These are phyloP conservation scores for Avena sativa DNA, from an alignment of 176 grass and related monocot genomes.

Conservation along the genomic window DNA sequence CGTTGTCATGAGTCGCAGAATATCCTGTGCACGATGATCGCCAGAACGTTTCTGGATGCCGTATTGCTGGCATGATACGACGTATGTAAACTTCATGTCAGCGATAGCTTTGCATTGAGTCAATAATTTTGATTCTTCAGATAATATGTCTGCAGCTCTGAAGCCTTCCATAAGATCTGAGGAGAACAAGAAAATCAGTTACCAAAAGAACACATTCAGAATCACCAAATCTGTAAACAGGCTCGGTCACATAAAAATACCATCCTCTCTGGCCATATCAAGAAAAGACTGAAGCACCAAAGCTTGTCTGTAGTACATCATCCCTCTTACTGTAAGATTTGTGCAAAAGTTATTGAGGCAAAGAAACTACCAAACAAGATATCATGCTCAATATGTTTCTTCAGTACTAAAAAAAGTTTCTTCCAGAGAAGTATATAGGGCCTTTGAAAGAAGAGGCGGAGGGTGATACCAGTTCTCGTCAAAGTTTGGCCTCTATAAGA, in stretches of 20 bases:
- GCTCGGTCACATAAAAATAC: slow-evolving; percentile 44
- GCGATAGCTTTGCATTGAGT: slow-evolving; percentile 92
- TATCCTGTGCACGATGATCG: slow-evolving; percentile 79
- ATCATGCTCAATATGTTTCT: background rate
- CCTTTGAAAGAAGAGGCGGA: slow-evolving; percentile 13
- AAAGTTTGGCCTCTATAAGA: slow-evolving; percentile 97
- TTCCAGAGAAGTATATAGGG: background rate
- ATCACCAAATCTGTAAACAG: slow-evolving; percentile 32
- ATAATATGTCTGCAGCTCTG: slow-evolving; percentile 68
- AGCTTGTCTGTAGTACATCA: slow-evolving; percentile 99
- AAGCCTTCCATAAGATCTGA: slow-evolving; percentile 96
- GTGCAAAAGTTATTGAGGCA: slow-evolving; percentile 28
- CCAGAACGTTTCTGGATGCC: slow-evolving; percentile 92
- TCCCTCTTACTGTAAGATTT: slow-evolving; percentile 77
- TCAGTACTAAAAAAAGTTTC: background rate
- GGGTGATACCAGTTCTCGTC: slow-evolving; percentile 81
- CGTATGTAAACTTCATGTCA: slow-evolving; percentile 99
- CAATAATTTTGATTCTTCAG: slow-evolving; percentile 72
- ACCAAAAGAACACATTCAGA: slow-evolving; percentile 3
- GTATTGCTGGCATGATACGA: slow-evolving; percentile 97
- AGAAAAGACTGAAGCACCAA: slow-evolving; percentile 95
- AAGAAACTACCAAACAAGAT: background rate
- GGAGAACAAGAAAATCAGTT: slow-evolving; percentile 37
- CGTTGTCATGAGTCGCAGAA: slow-evolving; percentile 88
- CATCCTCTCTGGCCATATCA: slow-evolving; percentile 91